Conservation (phyloP, 2,329 filamentous ascomycete genomes). For the Epichloe bromicola region DNA sequence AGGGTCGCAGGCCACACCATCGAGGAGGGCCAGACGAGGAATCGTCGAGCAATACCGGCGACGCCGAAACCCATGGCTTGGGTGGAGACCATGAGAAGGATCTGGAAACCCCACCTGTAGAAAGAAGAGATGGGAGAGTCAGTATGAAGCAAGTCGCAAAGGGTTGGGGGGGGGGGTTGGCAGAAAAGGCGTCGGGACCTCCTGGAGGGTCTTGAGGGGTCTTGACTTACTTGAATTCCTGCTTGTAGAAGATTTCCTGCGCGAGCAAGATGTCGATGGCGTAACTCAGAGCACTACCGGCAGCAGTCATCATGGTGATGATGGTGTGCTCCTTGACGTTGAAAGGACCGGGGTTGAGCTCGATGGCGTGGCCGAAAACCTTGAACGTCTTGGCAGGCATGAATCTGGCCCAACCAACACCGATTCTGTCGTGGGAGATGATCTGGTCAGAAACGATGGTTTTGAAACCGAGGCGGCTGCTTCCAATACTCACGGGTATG, state of each 20-base stretch:
- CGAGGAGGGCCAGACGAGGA: conserved; percentile 46
- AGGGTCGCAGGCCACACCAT: conserved; percentile 53
- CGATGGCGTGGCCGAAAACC: conserved; percentile 19
- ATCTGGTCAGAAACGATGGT: neutral
- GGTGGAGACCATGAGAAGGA: conserved; percentile 46
- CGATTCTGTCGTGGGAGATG: conserved; percentile 10
- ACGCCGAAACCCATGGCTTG: conserved; percentile 52
- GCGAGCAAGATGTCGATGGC: conserved; percentile 29
- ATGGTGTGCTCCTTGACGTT: conserved; percentile 36
- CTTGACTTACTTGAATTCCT: conserved; percentile 29
- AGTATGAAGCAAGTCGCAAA: neutral
- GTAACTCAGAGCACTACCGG: conserved; percentile 21
- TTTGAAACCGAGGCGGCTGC: neutral
- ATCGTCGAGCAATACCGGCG: conserved; percentile 45
- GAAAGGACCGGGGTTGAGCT: conserved; percentile 28
- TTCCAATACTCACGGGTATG: conserved; percentile 29
- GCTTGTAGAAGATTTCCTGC: conserved; percentile 34
- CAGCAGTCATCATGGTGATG: conserved; percentile 32
- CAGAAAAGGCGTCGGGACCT: too few species aligned
- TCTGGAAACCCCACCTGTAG: conserved; percentile 35
- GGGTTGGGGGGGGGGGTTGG: too few species aligned
- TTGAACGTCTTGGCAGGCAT: conserved; percentile 19
- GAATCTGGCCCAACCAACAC: conserved; percentile 19
- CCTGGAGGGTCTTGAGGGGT: too few species aligned
- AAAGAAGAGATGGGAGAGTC: conserved; percentile 11